A percentile compares a stretch with the other conserved stretches of the same genome.
Evolutionary conservation across 2,329 filamentous ascomycete species (phyloP).

Genomic region (Berkeleyomyces rouxiae): DNA sequence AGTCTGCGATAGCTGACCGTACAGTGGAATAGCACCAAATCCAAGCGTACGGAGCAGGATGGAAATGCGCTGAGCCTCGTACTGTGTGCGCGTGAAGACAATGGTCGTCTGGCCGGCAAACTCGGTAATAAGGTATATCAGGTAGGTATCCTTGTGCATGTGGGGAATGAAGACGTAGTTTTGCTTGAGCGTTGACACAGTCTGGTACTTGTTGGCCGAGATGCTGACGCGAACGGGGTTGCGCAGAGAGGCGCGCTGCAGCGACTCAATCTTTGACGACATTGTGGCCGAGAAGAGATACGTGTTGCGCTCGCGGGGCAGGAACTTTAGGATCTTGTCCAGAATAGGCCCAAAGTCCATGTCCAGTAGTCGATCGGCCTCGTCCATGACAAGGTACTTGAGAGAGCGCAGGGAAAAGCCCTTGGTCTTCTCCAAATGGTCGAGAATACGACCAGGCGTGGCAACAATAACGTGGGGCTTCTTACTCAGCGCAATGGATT

Average conservation of each 20-base stretch:
- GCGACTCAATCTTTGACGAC: conserved; percentile 78
- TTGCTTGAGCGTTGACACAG: conserved; percentile 75
- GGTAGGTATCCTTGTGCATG: conserved; percentile 75
- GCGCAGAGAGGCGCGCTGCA: conserved; percentile 75
- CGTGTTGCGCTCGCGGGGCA: conserved; percentile 62
- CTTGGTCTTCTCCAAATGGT: conserved; percentile 93
- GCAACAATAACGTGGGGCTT: conserved; percentile 89
- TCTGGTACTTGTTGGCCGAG: conserved; percentile 72
- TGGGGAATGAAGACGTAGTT: conserved; percentile 75
- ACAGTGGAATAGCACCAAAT: conserved; percentile 79
- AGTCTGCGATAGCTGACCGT: conserved; percentile 81
- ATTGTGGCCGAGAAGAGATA: conserved; percentile 92
- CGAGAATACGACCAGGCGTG: conserved; percentile 73
- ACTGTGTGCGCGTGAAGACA: conserved; percentile 82
- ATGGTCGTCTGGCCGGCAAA: conserved; percentile 75
- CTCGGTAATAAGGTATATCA: conserved; percentile 75
- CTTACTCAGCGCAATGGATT: conserved; percentile 83
- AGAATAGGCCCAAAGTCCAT: conserved; percentile 87
- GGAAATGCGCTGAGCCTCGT: conserved; percentile 73
- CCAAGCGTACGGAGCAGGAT: conserved; percentile 71
- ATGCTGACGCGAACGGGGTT: conserved; percentile 75
- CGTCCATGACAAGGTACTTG: conserved; percentile 87
- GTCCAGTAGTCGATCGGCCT: conserved; percentile 81
- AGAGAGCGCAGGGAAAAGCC: conserved; percentile 72
- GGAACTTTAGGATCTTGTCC: conserved; percentile 81